Evolutionary conservation across 352 stramenopile species (phyloP).

Genomic region (Phytophthora pinifolia): DNA sequence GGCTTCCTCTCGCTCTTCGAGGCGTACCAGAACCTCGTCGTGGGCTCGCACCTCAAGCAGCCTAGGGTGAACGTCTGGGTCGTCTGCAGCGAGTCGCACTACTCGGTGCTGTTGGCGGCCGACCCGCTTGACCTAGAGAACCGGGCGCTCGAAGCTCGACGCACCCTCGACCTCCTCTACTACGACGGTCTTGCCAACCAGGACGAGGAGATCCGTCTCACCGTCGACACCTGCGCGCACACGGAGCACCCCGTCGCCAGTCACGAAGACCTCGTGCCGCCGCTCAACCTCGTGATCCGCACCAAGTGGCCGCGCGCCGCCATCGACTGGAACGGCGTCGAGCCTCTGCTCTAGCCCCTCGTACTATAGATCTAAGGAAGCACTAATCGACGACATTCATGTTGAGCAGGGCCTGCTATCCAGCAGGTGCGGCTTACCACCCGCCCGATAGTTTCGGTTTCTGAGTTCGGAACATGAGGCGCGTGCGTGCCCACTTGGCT

Average conservation of each 20-base stretch:
- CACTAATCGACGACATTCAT: neutral
- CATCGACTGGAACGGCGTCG: slow-evolving; percentile 88
- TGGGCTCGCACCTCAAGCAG: slow-evolving; percentile 80
- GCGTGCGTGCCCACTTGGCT: slow-evolving; percentile 6
- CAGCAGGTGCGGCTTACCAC: too few relatives aligned
- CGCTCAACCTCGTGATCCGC: slow-evolving; percentile 88
- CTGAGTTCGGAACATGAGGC: slow-evolving; percentile 21
- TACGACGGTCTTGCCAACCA: slow-evolving; percentile 89
- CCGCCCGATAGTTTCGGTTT: slow-evolving; percentile 2
- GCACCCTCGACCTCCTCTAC: slow-evolving; percentile 81
- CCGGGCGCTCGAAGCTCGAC: slow-evolving; percentile 32
- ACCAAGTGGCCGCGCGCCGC: slow-evolving; percentile 82
- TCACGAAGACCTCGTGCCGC: slow-evolving; percentile 74
- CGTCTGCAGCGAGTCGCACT: slow-evolving; percentile 92
- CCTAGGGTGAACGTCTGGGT: slow-evolving; percentile 87
- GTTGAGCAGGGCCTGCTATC: too few relatives aligned
- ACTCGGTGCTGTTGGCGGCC: slow-evolving; percentile 84
- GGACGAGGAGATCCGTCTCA: slow-evolving; percentile 83
- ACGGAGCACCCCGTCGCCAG: slow-evolving; percentile 31
- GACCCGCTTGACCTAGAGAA: slow-evolving; percentile 29
- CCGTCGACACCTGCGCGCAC: slow-evolving; percentile 37
- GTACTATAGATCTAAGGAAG: neutral
- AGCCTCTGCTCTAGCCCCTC: slow-evolving; percentile 72
- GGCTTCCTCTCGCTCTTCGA: slow-evolving; percentile 93
- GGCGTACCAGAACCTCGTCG: slow-evolving; percentile 87